A percentile compares a stretch with the other conserved stretches of the same genome.
phyloP scores from a whole-genome alignment of 1,284 basidiomycete species.

The Schizopora paradoxa region DNA sequence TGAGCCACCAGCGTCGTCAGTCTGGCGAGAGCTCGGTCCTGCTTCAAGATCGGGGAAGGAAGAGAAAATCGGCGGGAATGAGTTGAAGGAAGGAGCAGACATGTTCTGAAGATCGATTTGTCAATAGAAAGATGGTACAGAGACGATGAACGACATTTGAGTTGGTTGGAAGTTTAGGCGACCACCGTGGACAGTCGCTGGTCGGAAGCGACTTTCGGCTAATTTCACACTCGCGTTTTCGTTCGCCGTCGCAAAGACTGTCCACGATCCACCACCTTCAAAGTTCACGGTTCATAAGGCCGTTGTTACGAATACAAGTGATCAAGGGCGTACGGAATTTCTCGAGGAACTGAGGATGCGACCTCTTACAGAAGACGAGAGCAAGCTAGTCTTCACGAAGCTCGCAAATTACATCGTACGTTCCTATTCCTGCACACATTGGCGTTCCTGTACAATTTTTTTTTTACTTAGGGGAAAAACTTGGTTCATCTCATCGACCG shows the following conservation, averaged over 20 bases:
- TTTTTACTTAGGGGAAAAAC: slow-evolving; percentile 67
- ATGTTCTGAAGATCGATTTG: slow-evolving; percentile 3
- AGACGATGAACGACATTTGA: no score
- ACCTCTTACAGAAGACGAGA: slow-evolving; percentile 82
- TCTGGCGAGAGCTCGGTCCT: slow-evolving; percentile 10
- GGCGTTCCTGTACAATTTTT: slow-evolving; percentile 3
- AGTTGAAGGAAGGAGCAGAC: slow-evolving; percentile 21
- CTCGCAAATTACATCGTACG: slow-evolving; percentile 86
- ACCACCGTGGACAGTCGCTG: no score
- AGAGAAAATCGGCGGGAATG: slow-evolving; percentile 20
- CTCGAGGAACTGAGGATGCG: slow-evolving; percentile 50
- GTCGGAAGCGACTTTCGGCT: no score
- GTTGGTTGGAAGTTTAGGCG: no score
- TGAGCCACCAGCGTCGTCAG: no score
- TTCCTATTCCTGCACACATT: slow-evolving; percentile 16
- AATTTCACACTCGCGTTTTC: no score
- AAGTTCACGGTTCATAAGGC: background rate
- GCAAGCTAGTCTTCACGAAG: slow-evolving; percentile 83
- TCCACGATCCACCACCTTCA: background rate
- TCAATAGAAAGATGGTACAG: background rate
- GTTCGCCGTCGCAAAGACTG: no score
- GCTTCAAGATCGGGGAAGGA: slow-evolving; percentile 20
- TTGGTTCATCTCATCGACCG: slow-evolving; percentile 86
- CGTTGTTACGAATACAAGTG: background rate
- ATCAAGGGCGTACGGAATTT: background rate